A percentile compares a stretch with the other conserved stretches of the same genome.
Conservation (phyloP, 345 rosid species). For the Camelina hispida region DNA sequence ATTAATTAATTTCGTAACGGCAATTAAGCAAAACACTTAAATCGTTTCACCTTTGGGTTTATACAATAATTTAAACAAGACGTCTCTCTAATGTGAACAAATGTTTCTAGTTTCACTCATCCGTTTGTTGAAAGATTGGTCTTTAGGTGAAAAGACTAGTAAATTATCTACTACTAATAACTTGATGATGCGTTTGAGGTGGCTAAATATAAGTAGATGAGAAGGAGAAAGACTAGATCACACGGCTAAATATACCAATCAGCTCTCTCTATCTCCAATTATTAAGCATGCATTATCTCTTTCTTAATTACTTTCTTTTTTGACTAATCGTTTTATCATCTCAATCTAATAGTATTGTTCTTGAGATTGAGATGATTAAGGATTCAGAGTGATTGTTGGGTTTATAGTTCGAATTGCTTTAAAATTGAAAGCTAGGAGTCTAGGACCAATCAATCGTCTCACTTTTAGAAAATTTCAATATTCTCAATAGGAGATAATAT, state of each 20-base stretch:
- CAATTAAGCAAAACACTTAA: too few species aligned
- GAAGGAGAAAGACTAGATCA: too few species aligned
- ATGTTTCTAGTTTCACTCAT: too few species aligned
- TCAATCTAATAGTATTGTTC: background rate
- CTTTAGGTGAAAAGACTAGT: too few species aligned
- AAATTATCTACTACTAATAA: too few species aligned
- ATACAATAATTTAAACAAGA: too few species aligned
- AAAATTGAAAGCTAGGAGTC: background rate
- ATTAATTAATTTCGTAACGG: background rate
- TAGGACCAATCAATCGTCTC: background rate
- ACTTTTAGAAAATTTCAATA: too few species aligned
- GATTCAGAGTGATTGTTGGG: background rate
- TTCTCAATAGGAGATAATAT: background rate
- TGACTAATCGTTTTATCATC: background rate
- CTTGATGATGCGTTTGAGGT: too few species aligned
- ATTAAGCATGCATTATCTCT: background rate
- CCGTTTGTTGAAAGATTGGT: too few species aligned
- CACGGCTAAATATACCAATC: background rate
- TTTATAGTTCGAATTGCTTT: background rate
- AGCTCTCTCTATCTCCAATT: background rate
- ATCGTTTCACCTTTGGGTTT: background rate
- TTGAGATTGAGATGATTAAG: background rate
- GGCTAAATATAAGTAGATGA: too few species aligned
- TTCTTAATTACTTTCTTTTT: background rate
- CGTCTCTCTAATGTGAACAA: too few species aligned